A percentile compares a stretch with the other conserved stretches of the same genome.
phyloP scores from a whole-genome alignment of 2,329 filamentous ascomycete species.

The Pseudogymnoascus sp. region DNA sequence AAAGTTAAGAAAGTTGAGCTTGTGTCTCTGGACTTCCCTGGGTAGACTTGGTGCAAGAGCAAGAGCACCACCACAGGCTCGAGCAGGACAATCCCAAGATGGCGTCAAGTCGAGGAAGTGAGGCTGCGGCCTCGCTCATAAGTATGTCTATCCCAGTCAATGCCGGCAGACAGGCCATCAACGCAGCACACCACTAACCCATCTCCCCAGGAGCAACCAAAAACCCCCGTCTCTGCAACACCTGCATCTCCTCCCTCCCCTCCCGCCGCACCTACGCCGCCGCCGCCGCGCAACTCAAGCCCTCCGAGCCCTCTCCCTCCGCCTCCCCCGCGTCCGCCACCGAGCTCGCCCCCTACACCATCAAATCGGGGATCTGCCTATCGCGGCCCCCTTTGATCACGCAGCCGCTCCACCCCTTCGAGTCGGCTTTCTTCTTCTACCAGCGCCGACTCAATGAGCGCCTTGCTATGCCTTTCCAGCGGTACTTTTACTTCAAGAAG shows the following conservation, averaged over 20 bases:
- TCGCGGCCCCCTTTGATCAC: slow-evolving; percentile 85
- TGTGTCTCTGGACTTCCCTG: neutral
- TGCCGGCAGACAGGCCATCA: neutral
- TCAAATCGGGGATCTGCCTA: slow-evolving; percentile 67
- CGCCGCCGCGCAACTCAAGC: slow-evolving; percentile 24
- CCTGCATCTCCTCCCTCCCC: slow-evolving; percentile 18
- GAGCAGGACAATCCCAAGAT: slow-evolving; percentile 29
- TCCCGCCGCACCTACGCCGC: slow-evolving; percentile 23
- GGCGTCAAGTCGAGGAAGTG: slow-evolving; percentile 51
- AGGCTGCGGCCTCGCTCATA: slow-evolving; percentile 41
- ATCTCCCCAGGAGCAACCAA: slow-evolving; percentile 21
- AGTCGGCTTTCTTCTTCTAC: slow-evolving; percentile 92
- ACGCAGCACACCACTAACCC: slow-evolving; percentile 1
- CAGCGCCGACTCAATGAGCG: slow-evolving; percentile 95
- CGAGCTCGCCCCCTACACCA: slow-evolving; percentile 30
- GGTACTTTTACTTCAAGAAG: slow-evolving; percentile 91
- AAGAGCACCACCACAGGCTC: slow-evolving; percentile 6
- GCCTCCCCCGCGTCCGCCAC: slow-evolving; percentile 16
- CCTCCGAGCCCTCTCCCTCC: slow-evolving; percentile 19
- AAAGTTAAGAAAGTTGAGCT: slow-evolving; percentile 11
- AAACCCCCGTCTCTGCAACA: slow-evolving; percentile 24
- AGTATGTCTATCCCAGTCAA: slow-evolving; percentile 34
- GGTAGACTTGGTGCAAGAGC: neutral
- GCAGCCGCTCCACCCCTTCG: slow-evolving; percentile 74
- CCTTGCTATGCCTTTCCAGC: slow-evolving; percentile 75